These are phyloP conservation scores for Cucumis melo DNA, from an alignment of 306 rosid genomes.

Conservation along the genomic window DNA sequence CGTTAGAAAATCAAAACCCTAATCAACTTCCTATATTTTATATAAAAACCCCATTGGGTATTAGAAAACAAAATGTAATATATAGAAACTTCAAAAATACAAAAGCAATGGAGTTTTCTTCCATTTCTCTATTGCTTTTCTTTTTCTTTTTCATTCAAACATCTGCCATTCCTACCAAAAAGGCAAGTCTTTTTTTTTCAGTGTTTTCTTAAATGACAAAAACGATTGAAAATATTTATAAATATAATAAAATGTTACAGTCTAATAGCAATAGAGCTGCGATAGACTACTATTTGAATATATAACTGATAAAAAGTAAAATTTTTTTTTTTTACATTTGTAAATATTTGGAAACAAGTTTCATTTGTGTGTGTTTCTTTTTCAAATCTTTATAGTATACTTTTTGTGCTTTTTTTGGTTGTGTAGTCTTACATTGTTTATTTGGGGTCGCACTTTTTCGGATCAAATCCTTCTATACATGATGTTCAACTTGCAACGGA, in stretches of 20 bases:
- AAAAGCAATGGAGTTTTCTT: constrained; percentile 1
- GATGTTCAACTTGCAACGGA: constrained; percentile 21
- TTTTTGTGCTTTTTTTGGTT: too few relatives aligned
- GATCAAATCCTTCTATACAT: not conserved
- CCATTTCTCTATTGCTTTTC: constrained; percentile 12
- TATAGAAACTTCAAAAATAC: not conserved
- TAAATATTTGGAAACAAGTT: too few relatives aligned
- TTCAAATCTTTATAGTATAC: not conserved
- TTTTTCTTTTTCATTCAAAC: constrained; percentile 18
- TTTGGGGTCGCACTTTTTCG: constrained; percentile 39
- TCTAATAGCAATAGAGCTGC: too few relatives aligned
- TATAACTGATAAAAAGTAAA: too few relatives aligned
- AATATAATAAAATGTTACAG: too few relatives aligned
- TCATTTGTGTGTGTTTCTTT: too few relatives aligned
- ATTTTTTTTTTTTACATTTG: too few relatives aligned
- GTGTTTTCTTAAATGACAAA: too few relatives aligned
- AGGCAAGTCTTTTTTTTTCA: constrained; percentile 15
- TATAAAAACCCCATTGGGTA: not conserved
- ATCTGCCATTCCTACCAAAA: constrained; percentile 21
- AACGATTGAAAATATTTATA: too few relatives aligned
- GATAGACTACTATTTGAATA: too few relatives aligned
- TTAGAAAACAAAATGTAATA: too few relatives aligned
- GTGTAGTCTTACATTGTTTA: constrained; percentile 61
- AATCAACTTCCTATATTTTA: not conserved
- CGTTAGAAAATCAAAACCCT: not conserved